These are phyloP conservation scores for Fusarium ambrosium DNA, from an alignment of 2,329 filamentous ascomycete species.

Conservation along the genomic window DNA sequence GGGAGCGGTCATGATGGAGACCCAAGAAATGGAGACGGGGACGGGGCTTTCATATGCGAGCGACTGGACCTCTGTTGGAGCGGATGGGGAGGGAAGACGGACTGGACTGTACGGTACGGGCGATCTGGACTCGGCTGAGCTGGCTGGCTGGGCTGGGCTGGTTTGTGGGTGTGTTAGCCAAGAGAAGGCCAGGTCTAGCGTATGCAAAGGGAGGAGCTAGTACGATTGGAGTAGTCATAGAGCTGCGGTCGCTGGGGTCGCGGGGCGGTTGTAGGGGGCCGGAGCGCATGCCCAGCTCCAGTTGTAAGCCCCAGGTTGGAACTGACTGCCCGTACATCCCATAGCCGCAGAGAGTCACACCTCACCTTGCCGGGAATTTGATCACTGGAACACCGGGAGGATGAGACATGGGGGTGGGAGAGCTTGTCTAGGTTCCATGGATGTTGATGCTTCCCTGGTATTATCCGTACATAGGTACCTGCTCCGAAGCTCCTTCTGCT, in stretches of 20 bases:
- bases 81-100: slow-evolving; percentile 4
- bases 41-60: slow-evolving; percentile 44
- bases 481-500: neutral
- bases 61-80: slow-evolving; percentile 8
- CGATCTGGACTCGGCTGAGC: slow-evolving; percentile 23
- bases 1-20: slow-evolving; percentile 43
- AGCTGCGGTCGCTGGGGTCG: slow-evolving; percentile 8
- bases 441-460: neutral
- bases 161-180: slow-evolving; percentile 17
- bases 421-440: neutral
- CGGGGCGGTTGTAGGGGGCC: slow-evolving; percentile 13
- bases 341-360: neutral
- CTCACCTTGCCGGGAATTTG: slow-evolving; percentile 8
- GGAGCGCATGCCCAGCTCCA: slow-evolving; percentile 25
- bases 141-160: slow-evolving; percentile 20
- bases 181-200: slow-evolving; percentile 40
- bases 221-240: slow-evolving; percentile 26
- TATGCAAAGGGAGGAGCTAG: slow-evolving; percentile 39
- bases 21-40: slow-evolving; percentile 40
- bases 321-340: neutral
- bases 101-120: slow-evolving; percentile 13
- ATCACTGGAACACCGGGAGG: slow-evolving; percentile 29
- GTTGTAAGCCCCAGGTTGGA: neutral
- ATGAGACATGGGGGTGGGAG: slow-evolving; percentile 9
- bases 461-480: neutral